phyloP scores from a whole-genome alignment of 495 filamentous ascomycete species.

The Stereocaulon alpinum region DNA sequence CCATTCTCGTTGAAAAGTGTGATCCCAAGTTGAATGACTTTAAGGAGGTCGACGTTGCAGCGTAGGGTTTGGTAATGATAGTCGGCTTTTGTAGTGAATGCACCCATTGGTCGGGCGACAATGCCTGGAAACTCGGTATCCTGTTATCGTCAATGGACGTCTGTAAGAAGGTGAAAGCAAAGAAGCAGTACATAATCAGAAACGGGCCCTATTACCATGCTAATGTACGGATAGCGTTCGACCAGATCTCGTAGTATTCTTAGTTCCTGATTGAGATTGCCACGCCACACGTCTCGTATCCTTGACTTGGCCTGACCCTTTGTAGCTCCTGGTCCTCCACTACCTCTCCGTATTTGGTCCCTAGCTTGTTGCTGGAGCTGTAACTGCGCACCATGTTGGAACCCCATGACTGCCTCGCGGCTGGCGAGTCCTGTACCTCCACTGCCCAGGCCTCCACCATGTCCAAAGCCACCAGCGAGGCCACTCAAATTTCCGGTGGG shows the following conservation, averaged over 20 bases:
- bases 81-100: conserved; percentile 85
- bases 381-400: conserved; percentile 62
- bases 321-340: conserved; percentile 31
- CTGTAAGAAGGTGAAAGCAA: neutral
- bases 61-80: conserved; percentile 98
- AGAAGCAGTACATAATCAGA: neutral
- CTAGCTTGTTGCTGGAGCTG: conserved; percentile 47
- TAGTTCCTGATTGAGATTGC: conserved; percentile 89
- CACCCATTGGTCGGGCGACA: conserved; percentile 86
- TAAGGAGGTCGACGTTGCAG: conserved; percentile 92
- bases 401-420: conserved; percentile 78
- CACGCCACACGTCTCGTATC: conserved; percentile 91
- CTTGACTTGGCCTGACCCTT: conserved; percentile 48
- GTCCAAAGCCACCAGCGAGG: conserved; percentile 47
- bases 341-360: conserved; percentile 40
- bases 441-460: conserved; percentile 44
- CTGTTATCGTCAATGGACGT: conserved; percentile 39
- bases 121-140: conserved; percentile 97
- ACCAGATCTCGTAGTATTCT: conserved; percentile 64
- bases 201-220: conserved; percentile 58
- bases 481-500: conserved; percentile 47
- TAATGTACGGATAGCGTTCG: conserved; percentile 85
- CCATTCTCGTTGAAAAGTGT: conserved; percentile 83
- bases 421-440: conserved; percentile 78
- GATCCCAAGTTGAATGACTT: conserved; percentile 92